Percentiles rank a stretch among this genome's conserved stretches.
Evolutionary conservation across 208 protist genomes (phyloP).

Genomic region (Leishmania amazonensis): DNA sequence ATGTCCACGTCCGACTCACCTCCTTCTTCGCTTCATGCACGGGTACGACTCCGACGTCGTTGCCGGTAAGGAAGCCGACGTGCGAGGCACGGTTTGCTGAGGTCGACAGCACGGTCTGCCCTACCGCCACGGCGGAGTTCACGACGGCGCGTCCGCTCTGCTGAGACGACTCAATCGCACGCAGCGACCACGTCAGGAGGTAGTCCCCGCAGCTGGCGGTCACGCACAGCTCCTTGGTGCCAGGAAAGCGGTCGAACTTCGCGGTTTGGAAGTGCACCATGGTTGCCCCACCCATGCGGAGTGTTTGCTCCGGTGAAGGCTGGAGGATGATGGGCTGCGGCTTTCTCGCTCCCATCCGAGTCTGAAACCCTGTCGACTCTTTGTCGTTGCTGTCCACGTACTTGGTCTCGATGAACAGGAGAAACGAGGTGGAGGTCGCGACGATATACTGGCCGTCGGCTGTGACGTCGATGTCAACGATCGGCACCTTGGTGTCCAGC

Average conservation of each 20-base stretch:
- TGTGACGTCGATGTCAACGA: conserved; percentile 61
- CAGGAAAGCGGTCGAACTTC: conserved; percentile 46
- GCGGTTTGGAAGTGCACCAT: conserved; percentile 46
- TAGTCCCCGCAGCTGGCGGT: conserved; percentile 49
- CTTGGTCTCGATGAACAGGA: conserved; percentile 57
- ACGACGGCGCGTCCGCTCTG: conserved; percentile 38
- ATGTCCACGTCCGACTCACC: conserved; percentile 32
- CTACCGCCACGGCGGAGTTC: conserved; percentile 27
- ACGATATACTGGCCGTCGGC: conserved; percentile 63
- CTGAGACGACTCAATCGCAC: conserved; percentile 35
- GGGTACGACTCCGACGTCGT: conserved; percentile 25
- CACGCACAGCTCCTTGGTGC: conserved; percentile 45
- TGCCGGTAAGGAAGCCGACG: conserved; percentile 32
- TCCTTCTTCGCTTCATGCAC: conserved; percentile 24
- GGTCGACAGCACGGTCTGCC: conserved; percentile 32
- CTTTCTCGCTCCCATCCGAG: conserved; percentile 61
- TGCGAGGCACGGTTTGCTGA: conserved; percentile 31
- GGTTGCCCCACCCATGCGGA: conserved; percentile 42
- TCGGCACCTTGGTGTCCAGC: conserved; percentile 51
- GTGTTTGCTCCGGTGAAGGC: conserved; percentile 44
- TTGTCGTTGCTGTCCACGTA: conserved; percentile 35
- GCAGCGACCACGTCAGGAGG: conserved; percentile 63
- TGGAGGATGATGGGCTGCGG: conserved; percentile 46
- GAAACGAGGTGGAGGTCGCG: conserved; percentile 39
- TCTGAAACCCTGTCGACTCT: conserved; percentile 43